Evolutionary conservation across 2,329 filamentous ascomycete genomes (phyloP).

Genomic region (Alternaria hordeiaustralica): DNA sequence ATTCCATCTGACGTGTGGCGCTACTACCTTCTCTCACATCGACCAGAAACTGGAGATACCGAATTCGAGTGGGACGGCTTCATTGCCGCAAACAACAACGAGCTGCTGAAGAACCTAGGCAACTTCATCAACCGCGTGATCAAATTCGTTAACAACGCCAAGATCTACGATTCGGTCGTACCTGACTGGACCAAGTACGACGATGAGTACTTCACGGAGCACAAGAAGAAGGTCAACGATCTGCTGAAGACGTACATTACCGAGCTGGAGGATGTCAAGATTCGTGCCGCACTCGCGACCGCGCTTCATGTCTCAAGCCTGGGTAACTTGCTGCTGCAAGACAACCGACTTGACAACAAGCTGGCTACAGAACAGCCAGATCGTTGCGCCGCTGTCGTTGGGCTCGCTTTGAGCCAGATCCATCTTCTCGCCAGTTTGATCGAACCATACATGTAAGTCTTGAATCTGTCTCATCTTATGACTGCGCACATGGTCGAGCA

Average conservation of each 20-base stretch:
- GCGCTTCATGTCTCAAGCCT: constrained; percentile 70
- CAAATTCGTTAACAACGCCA: constrained; percentile 76
- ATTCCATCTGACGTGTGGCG: constrained; percentile 89
- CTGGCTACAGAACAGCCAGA: constrained; percentile 66
- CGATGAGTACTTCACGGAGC: constrained; percentile 49
- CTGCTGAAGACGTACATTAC: constrained; percentile 70
- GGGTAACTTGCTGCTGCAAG: constrained; percentile 66
- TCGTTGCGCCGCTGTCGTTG: constrained; percentile 69
- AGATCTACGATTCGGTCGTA: constrained; percentile 71
- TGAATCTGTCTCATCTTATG: background rate
- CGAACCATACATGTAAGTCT: constrained; percentile 74
- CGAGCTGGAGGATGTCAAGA: constrained; percentile 73
- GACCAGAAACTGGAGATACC: constrained; percentile 84
- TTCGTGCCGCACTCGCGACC: constrained; percentile 70
- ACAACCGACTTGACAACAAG: constrained; percentile 65
- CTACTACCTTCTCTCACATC: constrained; percentile 85
- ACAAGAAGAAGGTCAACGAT: constrained; percentile 68
- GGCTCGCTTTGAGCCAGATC: constrained; percentile 82
- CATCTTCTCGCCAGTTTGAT: constrained; percentile 81
- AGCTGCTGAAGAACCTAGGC: constrained; percentile 77
- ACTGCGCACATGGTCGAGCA: background rate
- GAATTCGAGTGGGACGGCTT: constrained; percentile 91
- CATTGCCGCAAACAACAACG: constrained; percentile 84
- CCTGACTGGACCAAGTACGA: constrained; percentile 69
- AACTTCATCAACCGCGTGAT: constrained; percentile 65